Percentiles rank a stretch among this genome's conserved stretches.
These are phyloP conservation scores for Talinum fruticosum DNA, from an alignment of 148 eudicot species.

Conservation along the genomic window DNA sequence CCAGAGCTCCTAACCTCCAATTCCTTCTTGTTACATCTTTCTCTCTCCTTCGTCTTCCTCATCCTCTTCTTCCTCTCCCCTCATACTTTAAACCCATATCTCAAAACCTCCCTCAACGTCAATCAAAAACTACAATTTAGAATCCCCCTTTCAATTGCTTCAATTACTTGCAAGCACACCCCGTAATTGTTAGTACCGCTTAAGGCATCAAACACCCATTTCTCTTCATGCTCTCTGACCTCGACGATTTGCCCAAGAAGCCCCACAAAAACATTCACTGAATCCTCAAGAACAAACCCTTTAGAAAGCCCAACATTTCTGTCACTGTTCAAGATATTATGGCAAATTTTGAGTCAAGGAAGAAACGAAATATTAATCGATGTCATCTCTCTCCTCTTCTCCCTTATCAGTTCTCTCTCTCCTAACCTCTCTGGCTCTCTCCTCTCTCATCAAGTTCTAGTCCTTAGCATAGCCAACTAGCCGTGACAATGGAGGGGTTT, in stretches of 20 bases:
- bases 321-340: conserved; percentile 63
- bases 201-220: conserved; percentile 78
- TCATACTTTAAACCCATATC: conserved; percentile 27
- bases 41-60: conserved; percentile 49
- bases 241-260: conserved; percentile 74
- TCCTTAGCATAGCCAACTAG: no score
- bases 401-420: no score
- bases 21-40: conserved; percentile 45
- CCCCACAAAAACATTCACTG: conserved; percentile 85
- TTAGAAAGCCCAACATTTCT: conserved; percentile 76
- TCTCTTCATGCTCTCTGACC: conserved; percentile 66
- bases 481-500: no score
- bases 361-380: conserved; percentile 64
- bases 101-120: conserved; percentile 22
- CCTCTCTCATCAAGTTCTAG: no score
- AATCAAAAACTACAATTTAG: conserved; percentile 17
- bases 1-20: conserved; percentile 47
- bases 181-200: conserved; percentile 69
- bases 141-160: conserved; percentile 72
- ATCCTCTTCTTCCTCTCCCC: conserved; percentile 46
- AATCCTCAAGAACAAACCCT: conserved; percentile 66
- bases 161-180: conserved; percentile 69
- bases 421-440: no score
- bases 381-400: no score
- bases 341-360: conserved; percentile 44